Base-by-base conservation (phyloP, 1,284 basidiomycete genomes). In the Athelia sp. region DNA sequence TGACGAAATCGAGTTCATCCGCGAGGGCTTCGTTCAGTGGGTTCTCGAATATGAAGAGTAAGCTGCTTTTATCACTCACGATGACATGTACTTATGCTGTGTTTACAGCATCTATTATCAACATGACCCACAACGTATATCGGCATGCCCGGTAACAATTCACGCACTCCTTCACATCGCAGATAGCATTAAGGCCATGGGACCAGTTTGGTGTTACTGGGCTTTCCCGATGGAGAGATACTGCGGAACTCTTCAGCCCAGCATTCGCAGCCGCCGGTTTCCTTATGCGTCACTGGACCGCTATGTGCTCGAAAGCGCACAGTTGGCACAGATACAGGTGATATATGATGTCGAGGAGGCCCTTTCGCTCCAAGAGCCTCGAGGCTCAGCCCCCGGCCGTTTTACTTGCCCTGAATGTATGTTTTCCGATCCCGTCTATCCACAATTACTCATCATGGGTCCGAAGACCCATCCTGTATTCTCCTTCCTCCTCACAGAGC, bases 31-130 rank as follows among this genome's bases (percentile, higher is more conserved):
- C 46, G 48, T 55, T 0, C 10, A 47, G 1, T 70, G 66, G 66
- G 66, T 70, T 0, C 10, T 52, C n/a, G 45, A 62, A 18, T 70
- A 62, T 51, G 66, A 70, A 53, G 43, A 46, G 67, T 68, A 38
- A 14, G 50, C 49, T 18, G 3, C 29, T 47, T 40, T 43, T 40
- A 3, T 24, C 26, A 26, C 18, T 23, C 17, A 13, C 14, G 1
- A 14, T 21, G n/a, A 6, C n/a, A 21, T 40, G 6, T 44, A 44
- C 15, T 40, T 17, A 6, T 40, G 19, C 6, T n/a, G n/a, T 34
- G 32, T 34, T 34, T 34, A 9, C 38, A 67, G 63, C 15, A 47
- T 58, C 4, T 68, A 66, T 38, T 65, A 65, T 52, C 63, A 63
- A 34, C 48, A 58, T 36, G 19, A 49, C 15, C 42, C 48, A 2